Conservation (phyloP, 768 basidiomycete species). For the Trametes punicea region DNA sequence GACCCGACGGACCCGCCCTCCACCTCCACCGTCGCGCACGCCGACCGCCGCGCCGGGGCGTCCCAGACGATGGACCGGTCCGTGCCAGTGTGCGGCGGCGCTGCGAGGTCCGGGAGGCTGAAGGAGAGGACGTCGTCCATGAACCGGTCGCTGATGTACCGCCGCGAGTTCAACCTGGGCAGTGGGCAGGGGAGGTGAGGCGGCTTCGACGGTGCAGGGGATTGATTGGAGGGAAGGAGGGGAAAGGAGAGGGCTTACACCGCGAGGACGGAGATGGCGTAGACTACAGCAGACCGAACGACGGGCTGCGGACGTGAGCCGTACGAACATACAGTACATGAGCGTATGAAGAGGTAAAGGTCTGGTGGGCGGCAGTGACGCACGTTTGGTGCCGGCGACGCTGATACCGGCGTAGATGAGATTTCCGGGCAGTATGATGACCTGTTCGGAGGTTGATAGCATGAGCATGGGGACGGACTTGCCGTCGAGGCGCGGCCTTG, state of each 20-base stretch:
- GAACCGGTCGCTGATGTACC: neutral
- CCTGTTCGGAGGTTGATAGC: neutral
- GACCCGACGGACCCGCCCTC: no score
- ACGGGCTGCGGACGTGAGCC: neutral
- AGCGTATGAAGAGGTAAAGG: no score
- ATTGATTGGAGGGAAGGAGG: no score
- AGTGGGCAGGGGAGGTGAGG: no score
- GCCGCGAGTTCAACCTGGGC: conserved; percentile 1
- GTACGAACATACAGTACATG: no score
- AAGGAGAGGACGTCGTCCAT: neutral
- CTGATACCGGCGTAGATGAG: neutral
- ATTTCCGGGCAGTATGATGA: neutral
- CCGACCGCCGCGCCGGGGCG: neutral
- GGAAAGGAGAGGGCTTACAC: neutral
- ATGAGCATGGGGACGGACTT: neutral
- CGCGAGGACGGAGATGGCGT: neutral
- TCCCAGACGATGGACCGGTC: neutral
- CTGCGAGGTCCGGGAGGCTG: neutral
- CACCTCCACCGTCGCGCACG: no score
- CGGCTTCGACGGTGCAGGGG: no score
- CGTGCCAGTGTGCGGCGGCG: neutral
- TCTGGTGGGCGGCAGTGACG: no score
- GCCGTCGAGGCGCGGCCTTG: no score
- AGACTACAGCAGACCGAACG: neutral
- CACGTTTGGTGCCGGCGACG: neutral